phyloP scores from a whole-genome alignment of 2,329 filamentous ascomycete species.

The Fusarium sp. region DNA sequence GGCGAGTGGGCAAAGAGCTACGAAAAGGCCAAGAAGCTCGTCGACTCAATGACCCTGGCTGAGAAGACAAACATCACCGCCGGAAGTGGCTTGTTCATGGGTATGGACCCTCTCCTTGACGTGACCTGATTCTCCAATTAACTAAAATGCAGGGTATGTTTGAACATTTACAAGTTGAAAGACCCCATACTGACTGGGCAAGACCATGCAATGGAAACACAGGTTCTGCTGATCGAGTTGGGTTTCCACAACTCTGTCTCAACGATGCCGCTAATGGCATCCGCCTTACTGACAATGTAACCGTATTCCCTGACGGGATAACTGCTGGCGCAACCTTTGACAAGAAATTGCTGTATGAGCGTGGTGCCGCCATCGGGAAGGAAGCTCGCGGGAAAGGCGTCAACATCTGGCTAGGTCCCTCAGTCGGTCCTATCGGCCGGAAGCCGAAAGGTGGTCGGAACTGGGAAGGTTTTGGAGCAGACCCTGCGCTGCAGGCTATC shows the following conservation, averaged over 20 bases:
- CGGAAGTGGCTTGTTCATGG: conserved; percentile 79
- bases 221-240: conserved; percentile 75
- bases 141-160: conserved; percentile 25
- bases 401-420: conserved; percentile 77
- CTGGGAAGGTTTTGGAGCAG: conserved; percentile 80
- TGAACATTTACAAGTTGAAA: fast-evolving
- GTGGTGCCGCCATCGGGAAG: conserved; percentile 75
- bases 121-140: background rate
- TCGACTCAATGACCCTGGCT: conserved; percentile 81
- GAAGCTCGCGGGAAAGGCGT: conserved; percentile 81
- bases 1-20: conserved; percentile 78
- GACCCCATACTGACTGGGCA: background rate
- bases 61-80: conserved; percentile 84
- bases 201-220: conserved; percentile 81
- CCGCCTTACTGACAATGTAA: conserved; percentile 78
- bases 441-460: conserved; percentile 79
- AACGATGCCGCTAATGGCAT: conserved; percentile 80
- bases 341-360: conserved; percentile 76
- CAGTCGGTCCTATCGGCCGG: conserved; percentile 77
- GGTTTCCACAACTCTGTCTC: conserved; percentile 78
- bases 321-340: conserved; percentile 81
- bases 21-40: conserved; percentile 73
- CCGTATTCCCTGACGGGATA: conserved; percentile 83
- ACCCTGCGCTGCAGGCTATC: conserved; percentile 80
- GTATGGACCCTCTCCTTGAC: conserved; percentile 42